These are phyloP conservation scores for Bipolaris victoriae DNA, from an alignment of 2,329 filamentous ascomycete genomes.

Conservation along the genomic window DNA sequence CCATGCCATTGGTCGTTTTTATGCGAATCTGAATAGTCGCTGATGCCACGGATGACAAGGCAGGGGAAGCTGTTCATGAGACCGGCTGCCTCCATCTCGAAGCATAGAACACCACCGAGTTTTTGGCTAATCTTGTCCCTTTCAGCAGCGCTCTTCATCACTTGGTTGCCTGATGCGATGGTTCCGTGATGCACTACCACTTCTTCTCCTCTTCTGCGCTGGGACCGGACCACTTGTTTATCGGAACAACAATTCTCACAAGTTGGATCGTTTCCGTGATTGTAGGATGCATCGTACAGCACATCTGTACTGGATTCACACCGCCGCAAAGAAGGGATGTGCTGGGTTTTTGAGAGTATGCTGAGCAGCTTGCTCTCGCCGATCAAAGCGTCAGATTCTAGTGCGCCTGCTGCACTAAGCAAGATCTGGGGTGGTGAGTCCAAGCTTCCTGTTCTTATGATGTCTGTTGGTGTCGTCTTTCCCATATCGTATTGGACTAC, in stretches of 20 bases:
- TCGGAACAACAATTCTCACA: constrained; percentile 15
- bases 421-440: constrained; percentile 13
- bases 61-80: constrained; percentile 9
- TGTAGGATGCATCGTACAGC: constrained; percentile 25
- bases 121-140: constrained; percentile 44
- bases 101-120: constrained; percentile 26
- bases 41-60: constrained; percentile 32
- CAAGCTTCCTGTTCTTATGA: constrained; percentile 17
- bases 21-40: constrained; percentile 28
- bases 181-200: constrained; percentile 48
- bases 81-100: constrained; percentile 17
- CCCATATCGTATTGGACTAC: constrained; percentile 36
- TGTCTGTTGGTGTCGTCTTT: constrained; percentile 18
- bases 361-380: constrained; percentile 2
- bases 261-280: constrained; percentile 17
- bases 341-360: constrained; percentile 10
- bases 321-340: constrained; percentile 15
- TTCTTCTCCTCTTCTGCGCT: constrained; percentile 11
- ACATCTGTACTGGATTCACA: constrained; percentile 15
- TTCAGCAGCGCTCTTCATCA: constrained; percentile 50
- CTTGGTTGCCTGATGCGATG: constrained; percentile 51
- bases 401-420: constrained; percentile 11
- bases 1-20: constrained; percentile 18
- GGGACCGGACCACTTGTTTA: constrained; percentile 1
- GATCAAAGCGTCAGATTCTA: not conserved